Evolutionary conservation across 441 rosid genomes (phyloP).

Genomic region (Populus trichocarpa): DNA sequence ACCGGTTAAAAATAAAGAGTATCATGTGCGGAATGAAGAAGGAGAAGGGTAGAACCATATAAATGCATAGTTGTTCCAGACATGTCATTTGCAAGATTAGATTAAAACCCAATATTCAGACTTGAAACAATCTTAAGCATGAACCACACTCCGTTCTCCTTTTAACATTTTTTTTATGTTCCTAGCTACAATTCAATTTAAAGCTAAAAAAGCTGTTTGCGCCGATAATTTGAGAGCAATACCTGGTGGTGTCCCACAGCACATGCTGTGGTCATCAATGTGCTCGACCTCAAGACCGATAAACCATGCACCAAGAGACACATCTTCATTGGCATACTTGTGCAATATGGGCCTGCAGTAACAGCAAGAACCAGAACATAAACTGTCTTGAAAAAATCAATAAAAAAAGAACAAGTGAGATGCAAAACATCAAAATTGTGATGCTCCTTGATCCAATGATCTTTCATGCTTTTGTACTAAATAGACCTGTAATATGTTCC

Average conservation of each 20-base stretch:
- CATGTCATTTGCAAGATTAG: background rate
- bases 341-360: slow-evolving; percentile 66
- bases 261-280: slow-evolving; percentile 84
- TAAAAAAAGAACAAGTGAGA: background rate
- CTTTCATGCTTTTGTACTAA: background rate
- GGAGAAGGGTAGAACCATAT: background rate
- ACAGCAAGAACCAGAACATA: slow-evolving; percentile 17
- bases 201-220: background rate
- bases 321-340: slow-evolving; percentile 81
- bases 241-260: slow-evolving; percentile 94
- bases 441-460: background rate
- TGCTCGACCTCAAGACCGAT: slow-evolving; percentile 87
- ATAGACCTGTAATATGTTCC: background rate
- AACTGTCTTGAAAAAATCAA: slow-evolving; percentile 4
- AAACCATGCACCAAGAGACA: slow-evolving; percentile 90
- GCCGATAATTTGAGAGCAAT: slow-evolving; percentile 15
- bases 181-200: background rate
- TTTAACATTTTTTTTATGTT: background rate
- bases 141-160: background rate
- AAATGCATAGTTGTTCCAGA: background rate
- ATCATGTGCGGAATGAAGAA: background rate
- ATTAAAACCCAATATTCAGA: background rate
- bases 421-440: background rate
- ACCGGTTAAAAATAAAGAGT: background rate
- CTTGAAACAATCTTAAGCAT: background rate